phyloP scores from a whole-genome alignment of 352 stramenopile species.

The Pythium oligandrum region DNA sequence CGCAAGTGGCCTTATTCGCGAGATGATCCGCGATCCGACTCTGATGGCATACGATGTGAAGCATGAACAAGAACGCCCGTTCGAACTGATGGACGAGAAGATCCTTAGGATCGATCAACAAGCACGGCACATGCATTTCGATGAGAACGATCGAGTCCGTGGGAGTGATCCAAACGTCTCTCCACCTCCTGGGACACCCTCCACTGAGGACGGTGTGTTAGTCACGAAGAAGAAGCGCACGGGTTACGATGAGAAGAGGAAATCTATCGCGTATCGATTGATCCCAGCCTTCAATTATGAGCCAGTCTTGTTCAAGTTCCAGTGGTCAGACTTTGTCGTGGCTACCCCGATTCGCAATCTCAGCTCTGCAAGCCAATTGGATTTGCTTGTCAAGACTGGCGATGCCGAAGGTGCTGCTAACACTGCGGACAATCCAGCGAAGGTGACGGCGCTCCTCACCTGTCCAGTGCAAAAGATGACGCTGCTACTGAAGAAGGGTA shows the following conservation, averaged over 20 bases:
- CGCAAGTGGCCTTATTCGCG: conserved; percentile 12
- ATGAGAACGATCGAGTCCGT: conserved; percentile 30
- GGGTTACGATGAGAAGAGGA: conserved; percentile 52
- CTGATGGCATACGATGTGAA: conserved; percentile 52
- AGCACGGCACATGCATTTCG: conserved; percentile 38
- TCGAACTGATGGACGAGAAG: conserved; percentile 42
- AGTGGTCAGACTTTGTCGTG: conserved; percentile 73
- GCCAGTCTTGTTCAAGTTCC: conserved; percentile 56
- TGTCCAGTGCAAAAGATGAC: conserved; percentile 51
- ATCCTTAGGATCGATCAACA: conserved; percentile 51
- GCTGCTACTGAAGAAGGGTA: conserved; percentile 49
- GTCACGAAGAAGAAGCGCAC: conserved; percentile 58
- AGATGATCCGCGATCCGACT: conserved; percentile 21
- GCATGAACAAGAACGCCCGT: conserved; percentile 43
- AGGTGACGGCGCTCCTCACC: conserved; percentile 12
- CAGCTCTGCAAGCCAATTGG: conserved; percentile 13
- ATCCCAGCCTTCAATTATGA: conserved; percentile 70
- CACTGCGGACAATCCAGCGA: conserved; percentile 3
- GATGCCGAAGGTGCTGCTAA: neutral
- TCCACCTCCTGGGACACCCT: neutral
- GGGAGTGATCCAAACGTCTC: neutral
- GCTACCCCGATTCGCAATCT: conserved; percentile 37
- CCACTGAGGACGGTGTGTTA: conserved; percentile 25
- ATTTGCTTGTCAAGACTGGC: conserved; percentile 2
- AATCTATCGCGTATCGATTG: conserved; percentile 47